These are phyloP conservation scores for Aspergillus taichungensis DNA, from an alignment of 495 filamentous ascomycete species.

Conservation along the genomic window DNA sequence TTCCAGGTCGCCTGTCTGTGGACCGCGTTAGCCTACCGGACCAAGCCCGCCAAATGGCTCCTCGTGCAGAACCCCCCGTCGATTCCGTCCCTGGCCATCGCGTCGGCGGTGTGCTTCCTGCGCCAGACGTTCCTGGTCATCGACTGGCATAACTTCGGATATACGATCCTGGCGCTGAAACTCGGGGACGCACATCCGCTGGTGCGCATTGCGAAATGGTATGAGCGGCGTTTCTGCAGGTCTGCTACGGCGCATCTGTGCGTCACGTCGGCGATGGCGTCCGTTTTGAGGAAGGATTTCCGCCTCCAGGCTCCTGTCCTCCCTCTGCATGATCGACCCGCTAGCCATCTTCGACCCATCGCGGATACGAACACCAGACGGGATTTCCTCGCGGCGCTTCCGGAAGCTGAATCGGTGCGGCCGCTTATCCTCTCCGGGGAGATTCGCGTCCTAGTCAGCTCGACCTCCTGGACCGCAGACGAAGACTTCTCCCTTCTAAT, in stretches of 20 bases:
- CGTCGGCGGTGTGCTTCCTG: conserved; percentile 61
- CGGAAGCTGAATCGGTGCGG: conserved; percentile 49
- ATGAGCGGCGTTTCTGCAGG: conserved; percentile 63
- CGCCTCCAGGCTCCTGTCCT: conserved; percentile 52
- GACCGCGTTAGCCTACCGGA: conserved; percentile 60
- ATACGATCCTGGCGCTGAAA: conserved; percentile 79
- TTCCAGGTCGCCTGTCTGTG: conserved; percentile 68
- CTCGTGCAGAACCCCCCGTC: conserved; percentile 93
- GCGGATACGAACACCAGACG: conserved; percentile 32
- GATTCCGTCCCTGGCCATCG: conserved; percentile 78
- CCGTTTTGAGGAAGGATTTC: conserved; percentile 58
- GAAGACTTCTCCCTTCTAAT: conserved; percentile 91
- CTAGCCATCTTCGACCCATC: conserved; percentile 71
- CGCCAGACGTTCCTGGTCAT: conserved; percentile 78
- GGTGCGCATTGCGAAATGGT: conserved; percentile 62
- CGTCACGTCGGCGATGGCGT: conserved; percentile 81
- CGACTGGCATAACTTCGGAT: conserved; percentile 99
- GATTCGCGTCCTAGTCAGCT: conserved; percentile 68
- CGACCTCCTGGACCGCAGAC: conserved; percentile 93
- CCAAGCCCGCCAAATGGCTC: conserved; percentile 67
- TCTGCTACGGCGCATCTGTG: conserved; percentile 69
- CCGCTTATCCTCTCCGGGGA: conserved; percentile 44
- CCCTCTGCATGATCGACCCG: conserved; percentile 80
- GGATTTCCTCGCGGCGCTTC: conserved; percentile 51
- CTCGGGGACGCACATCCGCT: conserved; percentile 57